Percentiles rank a stretch among this genome's conserved stretches.
Evolutionary conservation across 305 asterid species (phyloP).

Genomic region (Fraxinus xanthoxyloides): DNA sequence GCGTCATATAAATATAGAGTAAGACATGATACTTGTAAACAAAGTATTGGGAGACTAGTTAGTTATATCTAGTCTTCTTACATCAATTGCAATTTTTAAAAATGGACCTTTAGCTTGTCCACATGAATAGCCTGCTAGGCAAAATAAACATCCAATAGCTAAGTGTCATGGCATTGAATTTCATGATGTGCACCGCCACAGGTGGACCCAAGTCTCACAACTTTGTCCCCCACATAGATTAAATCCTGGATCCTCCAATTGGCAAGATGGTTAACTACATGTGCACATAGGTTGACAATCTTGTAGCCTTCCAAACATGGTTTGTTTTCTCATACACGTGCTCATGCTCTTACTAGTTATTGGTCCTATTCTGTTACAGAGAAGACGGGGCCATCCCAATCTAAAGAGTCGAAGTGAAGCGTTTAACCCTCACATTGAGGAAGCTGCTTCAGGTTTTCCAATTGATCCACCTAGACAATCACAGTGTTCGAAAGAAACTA

Average conservation of each 20-base stretch:
- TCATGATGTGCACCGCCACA: background rate
- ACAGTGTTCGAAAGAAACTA: constrained; percentile 32
- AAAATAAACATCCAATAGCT: background rate
- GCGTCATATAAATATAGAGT: background rate
- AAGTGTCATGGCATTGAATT: background rate
- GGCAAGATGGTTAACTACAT: background rate
- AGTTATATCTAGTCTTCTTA: background rate
- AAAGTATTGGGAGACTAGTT: background rate
- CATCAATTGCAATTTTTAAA: background rate
- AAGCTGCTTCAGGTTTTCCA: constrained; percentile 36
- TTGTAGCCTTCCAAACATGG: background rate
- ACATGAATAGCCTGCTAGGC: background rate
- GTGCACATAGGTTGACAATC: background rate
- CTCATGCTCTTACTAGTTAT: background rate
- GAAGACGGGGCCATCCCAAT: constrained; percentile 47
- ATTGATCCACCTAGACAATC: constrained; percentile 32
- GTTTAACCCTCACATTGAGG: constrained; percentile 40
- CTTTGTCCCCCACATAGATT: background rate
- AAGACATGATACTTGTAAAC: background rate
- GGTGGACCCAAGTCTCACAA: background rate
- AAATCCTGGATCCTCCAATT: background rate
- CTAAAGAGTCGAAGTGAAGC: constrained; percentile 46
- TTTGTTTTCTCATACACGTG: background rate
- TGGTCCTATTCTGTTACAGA: constrained; percentile 37
- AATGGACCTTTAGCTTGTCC: background rate